These are phyloP conservation scores for Coriolopsis trogii DNA, from an alignment of 1,284 basidiomycete genomes.

Conservation along the genomic window DNA sequence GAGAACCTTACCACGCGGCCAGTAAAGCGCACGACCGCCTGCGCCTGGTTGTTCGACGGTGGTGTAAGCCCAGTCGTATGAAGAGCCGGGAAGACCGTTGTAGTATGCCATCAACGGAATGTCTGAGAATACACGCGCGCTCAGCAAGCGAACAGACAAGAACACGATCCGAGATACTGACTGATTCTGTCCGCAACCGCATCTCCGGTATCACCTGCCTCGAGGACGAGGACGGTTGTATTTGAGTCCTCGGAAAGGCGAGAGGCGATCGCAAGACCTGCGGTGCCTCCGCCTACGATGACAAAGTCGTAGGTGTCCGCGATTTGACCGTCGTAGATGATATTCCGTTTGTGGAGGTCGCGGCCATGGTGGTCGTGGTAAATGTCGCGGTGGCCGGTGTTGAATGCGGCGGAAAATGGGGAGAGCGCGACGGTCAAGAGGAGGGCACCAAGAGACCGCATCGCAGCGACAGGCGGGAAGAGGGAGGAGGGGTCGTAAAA, in stretches of 20 bases:
- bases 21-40: constrained; percentile 41
- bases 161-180: constrained; percentile 30
- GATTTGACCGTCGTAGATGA: constrained; percentile 42
- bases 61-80: constrained; percentile 66
- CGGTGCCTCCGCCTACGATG: constrained; percentile 69
- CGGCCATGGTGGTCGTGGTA: constrained; percentile 25
- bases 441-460: constrained; percentile 30
- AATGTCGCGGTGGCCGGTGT: constrained; percentile 27
- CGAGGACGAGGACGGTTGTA: constrained; percentile 72
- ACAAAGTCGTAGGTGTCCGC: constrained; percentile 57
- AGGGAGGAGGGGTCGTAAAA: constrained; percentile 1
- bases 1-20: constrained; percentile 70
- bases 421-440: constrained; percentile 31
- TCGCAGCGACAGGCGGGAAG: constrained; percentile 11
- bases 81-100: constrained; percentile 48
- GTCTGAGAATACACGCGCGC: constrained; percentile 33
- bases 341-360: constrained; percentile 38
- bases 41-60: constrained; percentile 54
- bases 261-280: constrained; percentile 72
- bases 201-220: constrained; percentile 67
- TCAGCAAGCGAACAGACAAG: background rate
- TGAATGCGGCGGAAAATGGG: constrained; percentile 18
- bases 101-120: constrained; percentile 56
- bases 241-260: constrained; percentile 72
- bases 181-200: constrained; percentile 44